phyloP scores from a whole-genome alignment of 2,329 filamentous ascomycete species.

The Nemania diffusa region DNA sequence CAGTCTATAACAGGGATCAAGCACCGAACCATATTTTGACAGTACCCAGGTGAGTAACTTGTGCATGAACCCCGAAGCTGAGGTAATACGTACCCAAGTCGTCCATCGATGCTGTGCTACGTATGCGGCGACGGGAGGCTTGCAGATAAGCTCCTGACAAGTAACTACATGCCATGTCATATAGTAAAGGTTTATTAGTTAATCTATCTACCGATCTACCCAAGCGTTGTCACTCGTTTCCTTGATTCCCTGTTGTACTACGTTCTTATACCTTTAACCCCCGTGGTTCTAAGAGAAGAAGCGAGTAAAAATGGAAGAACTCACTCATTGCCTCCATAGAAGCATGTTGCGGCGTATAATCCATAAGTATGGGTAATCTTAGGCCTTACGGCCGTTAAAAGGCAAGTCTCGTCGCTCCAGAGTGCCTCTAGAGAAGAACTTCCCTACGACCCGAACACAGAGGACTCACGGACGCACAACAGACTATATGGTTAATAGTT shows the following conservation, averaged over 20 bases:
- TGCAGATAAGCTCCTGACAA: conserved; percentile 11
- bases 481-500: conserved; percentile 1
- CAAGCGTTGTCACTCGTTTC: neutral
- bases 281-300: neutral
- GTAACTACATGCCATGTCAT: neutral
- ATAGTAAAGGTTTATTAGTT: neutral
- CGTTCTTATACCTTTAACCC: neutral
- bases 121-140: conserved; percentile 18
- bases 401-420: conserved; percentile 4
- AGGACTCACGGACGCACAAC: conserved; percentile 21
- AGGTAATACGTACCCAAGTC: conserved; percentile 9
- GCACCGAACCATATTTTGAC: neutral
- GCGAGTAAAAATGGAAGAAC: neutral
- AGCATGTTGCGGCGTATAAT: neutral
- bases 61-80: conserved; percentile 20
- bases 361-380: neutral
- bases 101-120: conserved; percentile 28
- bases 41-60: conserved; percentile 2
- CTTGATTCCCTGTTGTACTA: neutral
- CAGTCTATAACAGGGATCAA: neutral
- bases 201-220: conserved; percentile 1
- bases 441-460: conserved; percentile 1
- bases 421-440: conserved; percentile 2
- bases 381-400: conserved; percentile 36
- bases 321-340: neutral